Evolutionary conservation across 495 filamentous ascomycete species (phyloP).

Genomic region (Penicillium paxilli): DNA sequence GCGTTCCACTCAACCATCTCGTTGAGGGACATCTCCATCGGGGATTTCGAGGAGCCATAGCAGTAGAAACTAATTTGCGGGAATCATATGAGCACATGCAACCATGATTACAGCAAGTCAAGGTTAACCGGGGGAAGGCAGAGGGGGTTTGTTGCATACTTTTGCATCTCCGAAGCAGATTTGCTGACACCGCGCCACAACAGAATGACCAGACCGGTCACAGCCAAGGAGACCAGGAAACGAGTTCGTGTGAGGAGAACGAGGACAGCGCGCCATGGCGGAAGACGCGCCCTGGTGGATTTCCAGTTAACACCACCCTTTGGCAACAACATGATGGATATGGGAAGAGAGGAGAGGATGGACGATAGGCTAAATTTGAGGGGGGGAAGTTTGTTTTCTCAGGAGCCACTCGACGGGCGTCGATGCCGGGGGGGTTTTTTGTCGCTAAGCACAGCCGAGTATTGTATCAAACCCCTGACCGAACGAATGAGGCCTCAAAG

Average conservation of each 20-base stretch:
- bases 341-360: constrained; percentile 2
- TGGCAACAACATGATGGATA: constrained; percentile 65
- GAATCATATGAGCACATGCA: neutral
- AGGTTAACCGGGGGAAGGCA: neutral
- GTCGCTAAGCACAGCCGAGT: constrained; percentile 15
- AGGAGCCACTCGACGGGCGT: constrained; percentile 25
- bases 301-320: constrained; percentile 94
- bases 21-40: constrained; percentile 89
- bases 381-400: constrained; percentile 5
- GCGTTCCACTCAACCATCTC: constrained; percentile 87
- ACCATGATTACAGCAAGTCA: neutral
- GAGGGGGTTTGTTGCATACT: constrained; percentile 51
- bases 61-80: constrained; percentile 80
- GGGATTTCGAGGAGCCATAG: constrained; percentile 88
- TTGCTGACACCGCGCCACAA: constrained; percentile 86
- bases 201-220: constrained; percentile 74
- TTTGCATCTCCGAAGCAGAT: constrained; percentile 88
- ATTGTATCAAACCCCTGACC: constrained; percentile 27
- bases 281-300: constrained; percentile 76
- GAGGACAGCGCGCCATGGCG: constrained; percentile 78
- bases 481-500: constrained; percentile 31
- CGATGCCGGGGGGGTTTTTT: constrained; percentile 17
- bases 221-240: constrained; percentile 71
- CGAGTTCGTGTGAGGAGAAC: constrained; percentile 75
- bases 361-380: neutral